These are phyloP conservation scores for Podospora sp. DNA, from an alignment of 495 filamentous ascomycete species.

Conservation along the genomic window DNA sequence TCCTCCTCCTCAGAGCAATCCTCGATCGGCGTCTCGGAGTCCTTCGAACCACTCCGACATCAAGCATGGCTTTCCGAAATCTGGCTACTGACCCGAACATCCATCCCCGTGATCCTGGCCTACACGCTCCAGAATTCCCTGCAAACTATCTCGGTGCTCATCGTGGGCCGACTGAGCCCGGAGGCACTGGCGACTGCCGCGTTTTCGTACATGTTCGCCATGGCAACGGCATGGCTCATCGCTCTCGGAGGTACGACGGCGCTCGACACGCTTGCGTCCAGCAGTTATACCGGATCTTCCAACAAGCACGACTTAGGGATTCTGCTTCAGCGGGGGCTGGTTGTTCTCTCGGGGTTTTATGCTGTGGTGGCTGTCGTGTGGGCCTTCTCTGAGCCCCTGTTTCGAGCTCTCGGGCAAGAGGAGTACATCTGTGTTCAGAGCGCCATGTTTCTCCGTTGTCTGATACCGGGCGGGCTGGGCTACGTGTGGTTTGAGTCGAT, in stretches of 20 bases:
- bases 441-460: constrained; percentile 71
- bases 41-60: constrained; percentile 14
- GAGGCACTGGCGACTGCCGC: constrained; percentile 81
- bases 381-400: constrained; percentile 76
- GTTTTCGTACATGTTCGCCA: constrained; percentile 91
- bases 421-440: constrained; percentile 75
- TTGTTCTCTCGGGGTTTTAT: constrained; percentile 76
- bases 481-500: constrained; percentile 90
- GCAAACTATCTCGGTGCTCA: constrained; percentile 81
- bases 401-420: constrained; percentile 76
- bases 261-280: constrained; percentile 83
- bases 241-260: constrained; percentile 91
- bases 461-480: constrained; percentile 84
- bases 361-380: constrained; percentile 75
- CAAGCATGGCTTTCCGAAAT: constrained; percentile 61
- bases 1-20: constrained; percentile 19
- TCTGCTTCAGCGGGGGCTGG: constrained; percentile 76
- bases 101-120: constrained; percentile 82
- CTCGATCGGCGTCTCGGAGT: constrained; percentile 8
- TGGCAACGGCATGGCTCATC: constrained; percentile 88
- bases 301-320: constrained; percentile 84
- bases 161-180: constrained; percentile 77
- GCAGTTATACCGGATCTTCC: constrained; percentile 81
- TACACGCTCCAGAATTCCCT: constrained; percentile 89
- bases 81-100: constrained; percentile 65